Percentiles rank a stretch among this genome's conserved stretches.
Conservation (phyloP, 1,284 basidiomycete genomes). For the Sphaerobolus stellatus region DNA sequence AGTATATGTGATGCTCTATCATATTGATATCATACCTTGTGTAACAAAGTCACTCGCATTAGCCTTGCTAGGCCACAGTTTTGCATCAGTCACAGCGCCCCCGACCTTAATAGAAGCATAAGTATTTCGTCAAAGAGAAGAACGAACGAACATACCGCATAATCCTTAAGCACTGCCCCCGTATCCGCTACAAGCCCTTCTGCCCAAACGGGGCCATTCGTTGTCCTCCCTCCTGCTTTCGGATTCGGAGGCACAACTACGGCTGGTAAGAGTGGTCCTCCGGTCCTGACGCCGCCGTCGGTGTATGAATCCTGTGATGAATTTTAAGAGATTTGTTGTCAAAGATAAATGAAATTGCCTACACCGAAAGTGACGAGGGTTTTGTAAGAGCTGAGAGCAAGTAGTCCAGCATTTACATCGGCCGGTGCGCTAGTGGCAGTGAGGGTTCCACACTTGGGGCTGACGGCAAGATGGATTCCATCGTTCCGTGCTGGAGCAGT, state of each 20-base stretch:
- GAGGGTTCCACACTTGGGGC: too few relatives aligned
- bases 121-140: not conserved
- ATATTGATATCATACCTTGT: conserved; percentile 27
- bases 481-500: too few relatives aligned
- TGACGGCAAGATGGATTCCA: too few relatives aligned
- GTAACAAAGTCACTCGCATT: conserved; percentile 34
- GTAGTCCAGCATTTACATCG: too few relatives aligned
- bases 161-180: conserved; percentile 41
- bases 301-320: too few relatives aligned
- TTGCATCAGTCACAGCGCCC: conserved; percentile 35
- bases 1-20: too few relatives aligned
- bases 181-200: conserved; percentile 35
- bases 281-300: conserved; percentile 14
- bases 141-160: conserved; percentile 36
- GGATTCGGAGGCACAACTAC: conserved; percentile 31
- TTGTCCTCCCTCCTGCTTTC: conserved; percentile 33
- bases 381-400: too few relatives aligned
- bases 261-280: conserved; percentile 28
- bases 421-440: too few relatives aligned
- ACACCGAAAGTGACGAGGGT: too few relatives aligned
- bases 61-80: conserved; percentile 32
- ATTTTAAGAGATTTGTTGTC: too few relatives aligned
- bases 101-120: too few relatives aligned
- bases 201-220: conserved; percentile 40
- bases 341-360: too few relatives aligned